These are phyloP conservation scores for Cyberlindnera japonica DNA, from an alignment of 805 yeast genomes.

Conservation along the genomic window DNA sequence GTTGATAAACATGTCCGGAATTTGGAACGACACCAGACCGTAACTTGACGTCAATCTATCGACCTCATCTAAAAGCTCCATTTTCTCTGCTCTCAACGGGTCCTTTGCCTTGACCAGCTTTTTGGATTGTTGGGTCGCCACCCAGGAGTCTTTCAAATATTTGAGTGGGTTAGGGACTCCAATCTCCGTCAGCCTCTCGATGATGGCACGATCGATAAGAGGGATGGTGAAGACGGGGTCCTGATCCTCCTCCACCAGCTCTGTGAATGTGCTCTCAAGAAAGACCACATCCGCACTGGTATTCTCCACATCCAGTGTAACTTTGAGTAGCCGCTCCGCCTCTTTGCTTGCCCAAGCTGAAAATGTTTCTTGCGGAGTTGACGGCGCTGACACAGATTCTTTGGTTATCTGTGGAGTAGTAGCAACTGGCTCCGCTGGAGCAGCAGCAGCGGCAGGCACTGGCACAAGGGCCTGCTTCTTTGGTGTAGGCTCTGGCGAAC, in stretches of 20 bases:
- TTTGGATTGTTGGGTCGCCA: conserved; percentile 36
- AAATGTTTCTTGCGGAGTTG: conserved; percentile 7
- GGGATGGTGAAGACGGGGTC: conserved; percentile 19
- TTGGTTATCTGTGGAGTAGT: too few species aligned
- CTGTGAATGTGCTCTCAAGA: conserved; percentile 24
- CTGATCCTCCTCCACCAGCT: conserved; percentile 20
- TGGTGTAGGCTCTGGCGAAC: neutral
- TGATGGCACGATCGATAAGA: conserved; percentile 45
- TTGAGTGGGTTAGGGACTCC: conserved; percentile 47
- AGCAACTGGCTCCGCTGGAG: conserved; percentile 2
- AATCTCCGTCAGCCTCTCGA: conserved; percentile 52
- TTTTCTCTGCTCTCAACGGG: conserved; percentile 34
- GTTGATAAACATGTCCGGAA: conserved; percentile 48
- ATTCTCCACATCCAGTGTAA: conserved; percentile 21
- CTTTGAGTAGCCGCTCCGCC: conserved; percentile 14
- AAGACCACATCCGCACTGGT: conserved; percentile 12
- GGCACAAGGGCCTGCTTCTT: neutral
- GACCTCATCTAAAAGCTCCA: conserved; percentile 43
- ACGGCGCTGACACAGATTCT: too few species aligned
- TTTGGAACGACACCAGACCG: conserved; percentile 65
- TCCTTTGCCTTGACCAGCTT: conserved; percentile 42
- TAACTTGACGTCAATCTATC: conserved; percentile 52
- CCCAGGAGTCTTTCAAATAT: conserved; percentile 47
- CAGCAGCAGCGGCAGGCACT: neutral
- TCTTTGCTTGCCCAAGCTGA: conserved; percentile 10